Percentiles rank a stretch among this genome's conserved stretches.
phyloP scores from a whole-genome alignment of 2,329 filamentous ascomycete species.

The Ceratocystis lukuohia region DNA sequence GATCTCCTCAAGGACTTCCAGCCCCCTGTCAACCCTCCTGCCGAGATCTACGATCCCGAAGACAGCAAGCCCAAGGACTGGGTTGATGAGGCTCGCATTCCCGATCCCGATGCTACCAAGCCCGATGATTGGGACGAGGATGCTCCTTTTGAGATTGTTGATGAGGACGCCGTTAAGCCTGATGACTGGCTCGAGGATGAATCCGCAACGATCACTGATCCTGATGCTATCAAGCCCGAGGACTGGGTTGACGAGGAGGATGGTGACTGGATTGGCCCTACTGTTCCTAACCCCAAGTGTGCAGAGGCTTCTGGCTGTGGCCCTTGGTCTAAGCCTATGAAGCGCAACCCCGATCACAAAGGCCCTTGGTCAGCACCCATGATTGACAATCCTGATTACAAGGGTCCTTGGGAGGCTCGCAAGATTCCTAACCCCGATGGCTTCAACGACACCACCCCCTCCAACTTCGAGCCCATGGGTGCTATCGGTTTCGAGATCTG shows the following conservation, averaged over 20 bases:
- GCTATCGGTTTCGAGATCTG: constrained; percentile 98
- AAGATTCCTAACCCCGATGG: constrained; percentile 96
- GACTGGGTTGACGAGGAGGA: constrained; percentile 99
- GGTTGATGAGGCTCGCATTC: constrained; percentile 85
- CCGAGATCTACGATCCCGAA: constrained; percentile 89
- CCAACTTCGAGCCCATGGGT: constrained; percentile 96
- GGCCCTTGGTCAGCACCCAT: constrained; percentile 91
- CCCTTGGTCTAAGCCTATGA: constrained; percentile 81
- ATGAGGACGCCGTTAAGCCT: constrained; percentile 80
- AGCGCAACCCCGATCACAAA: constrained; percentile 94
- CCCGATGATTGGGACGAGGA: constrained; percentile 99
- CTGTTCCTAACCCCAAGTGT: constrained; percentile 91
- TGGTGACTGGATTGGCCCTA: constrained; percentile 88
- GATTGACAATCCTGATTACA: constrained; percentile 97
- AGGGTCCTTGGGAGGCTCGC: constrained; percentile 83
- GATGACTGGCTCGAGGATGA: constrained; percentile 95
- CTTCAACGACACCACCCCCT: constrained; percentile 92
- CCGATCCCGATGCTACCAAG: constrained; percentile 88
- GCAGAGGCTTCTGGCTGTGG: constrained; percentile 86
- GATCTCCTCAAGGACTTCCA: constrained; percentile 87
- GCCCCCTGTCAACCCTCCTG: constrained; percentile 81
- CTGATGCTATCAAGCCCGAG: constrained; percentile 92
- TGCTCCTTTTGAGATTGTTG: constrained; percentile 87
- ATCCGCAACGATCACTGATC: constrained; percentile 69
- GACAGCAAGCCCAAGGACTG: constrained; percentile 91